phyloP scores from a whole-genome alignment of 805 yeast genomes.

The Candida nanaspora region DNA sequence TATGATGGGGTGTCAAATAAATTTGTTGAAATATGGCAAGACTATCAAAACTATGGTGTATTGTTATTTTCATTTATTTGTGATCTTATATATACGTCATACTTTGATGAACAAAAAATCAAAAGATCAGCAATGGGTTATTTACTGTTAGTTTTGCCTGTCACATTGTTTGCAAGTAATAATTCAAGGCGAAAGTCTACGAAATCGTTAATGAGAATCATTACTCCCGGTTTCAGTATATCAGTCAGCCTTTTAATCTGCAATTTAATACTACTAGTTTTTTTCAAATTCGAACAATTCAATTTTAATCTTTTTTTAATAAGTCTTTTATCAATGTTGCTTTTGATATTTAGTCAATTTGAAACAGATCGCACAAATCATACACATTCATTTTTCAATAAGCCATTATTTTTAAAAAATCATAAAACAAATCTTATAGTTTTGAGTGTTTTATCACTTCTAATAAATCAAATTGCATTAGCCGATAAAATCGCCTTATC shows the following conservation, averaged over 20 bases:
- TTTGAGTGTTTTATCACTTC: slow-evolving; percentile 10
- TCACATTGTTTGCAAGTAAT: slow-evolving; percentile 1
- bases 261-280: slow-evolving; percentile 7
- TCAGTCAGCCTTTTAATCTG: neutral
- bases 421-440: slow-evolving; percentile 18
- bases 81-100: slow-evolving; percentile 1
- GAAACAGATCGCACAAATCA: slow-evolving; percentile 13
- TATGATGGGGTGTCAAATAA: neutral
- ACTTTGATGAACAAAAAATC: neutral
- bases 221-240: slow-evolving; percentile 1
- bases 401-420: slow-evolving; percentile 13
- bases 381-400: slow-evolving; percentile 14
- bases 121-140: slow-evolving; percentile 4
- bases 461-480: neutral
- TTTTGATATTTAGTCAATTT: slow-evolving; percentile 22
- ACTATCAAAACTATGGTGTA: slow-evolving; percentile 4
- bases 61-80: slow-evolving; percentile 5
- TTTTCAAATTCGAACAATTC: slow-evolving; percentile 10
- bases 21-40: slow-evolving; percentile 6
- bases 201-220: neutral
- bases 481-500: neutral
- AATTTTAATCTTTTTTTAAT: slow-evolving; percentile 24
- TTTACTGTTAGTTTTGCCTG: slow-evolving; percentile 1
- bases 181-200: neutral
- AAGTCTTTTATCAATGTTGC: slow-evolving; percentile 21